Evolutionary conservation across 1,284 basidiomycete species (phyloP), one percentile per base, ranked within the genome.

Genomic region (Anthracocystis panici-leucophaei): DNA sequence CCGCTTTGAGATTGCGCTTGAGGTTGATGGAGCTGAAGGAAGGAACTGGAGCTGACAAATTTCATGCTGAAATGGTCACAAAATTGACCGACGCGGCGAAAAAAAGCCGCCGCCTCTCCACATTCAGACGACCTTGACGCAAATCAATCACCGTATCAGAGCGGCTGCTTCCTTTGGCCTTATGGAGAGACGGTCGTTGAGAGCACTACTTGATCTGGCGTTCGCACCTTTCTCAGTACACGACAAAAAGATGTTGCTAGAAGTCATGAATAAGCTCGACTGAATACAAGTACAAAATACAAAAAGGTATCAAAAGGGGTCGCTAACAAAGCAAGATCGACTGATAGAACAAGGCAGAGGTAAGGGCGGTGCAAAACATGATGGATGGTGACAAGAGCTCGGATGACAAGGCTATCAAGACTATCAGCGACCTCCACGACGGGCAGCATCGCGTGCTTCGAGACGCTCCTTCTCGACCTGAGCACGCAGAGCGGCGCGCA

Each of bases 381-480:
- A 54, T 9, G 23, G 12, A 38, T 33, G 20, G 12, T 40, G 25
- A 38, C 42, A 29, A 18, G 57, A 41, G 12, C 27, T 11, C 3
- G 40, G 21, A 25, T 16, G 41, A 9, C 29, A 18, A 44, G 4
- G 20, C n/a, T 20, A 21, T n/a, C 8, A 12, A 29, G 25, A 14
- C 16, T 3, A 11, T 70, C 61, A 71, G 12, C 58, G 56, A 20
- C 52, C 72, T 27, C 60, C 66, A 12, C 64, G 55, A 25, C 72
- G 61, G 8, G 64, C 64, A 11, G 57, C 57, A 27, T 75, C 72
- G 29, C 74, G 64, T 5, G 69, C 68, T 29, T 76, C 74, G 27
- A 72, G 57, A 18, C 74, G 69, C n/a, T 68, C 56, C 63, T 63
- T 68, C 38, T 76, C 74, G 23, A 69, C 62, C 55, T 76, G 65